phyloP scores from a whole-genome alignment of 2,329 filamentous ascomycete genomes.

The Aspergillus novofumigatus region DNA sequence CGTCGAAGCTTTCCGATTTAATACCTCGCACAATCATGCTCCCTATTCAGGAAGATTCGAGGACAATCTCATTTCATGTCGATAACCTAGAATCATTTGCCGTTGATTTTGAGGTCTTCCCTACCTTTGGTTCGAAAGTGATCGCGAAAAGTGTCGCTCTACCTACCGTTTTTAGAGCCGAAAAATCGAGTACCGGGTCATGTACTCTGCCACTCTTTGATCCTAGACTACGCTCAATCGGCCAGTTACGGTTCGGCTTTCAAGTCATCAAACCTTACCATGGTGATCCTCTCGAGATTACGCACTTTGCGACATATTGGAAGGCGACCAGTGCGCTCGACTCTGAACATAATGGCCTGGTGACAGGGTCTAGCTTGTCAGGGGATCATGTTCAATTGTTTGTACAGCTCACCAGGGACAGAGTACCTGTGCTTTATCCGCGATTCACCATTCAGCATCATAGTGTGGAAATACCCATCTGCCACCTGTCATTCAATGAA shows the following conservation, averaged over 20 bases:
- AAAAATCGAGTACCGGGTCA: slow-evolving; percentile 68
- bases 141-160: slow-evolving; percentile 94
- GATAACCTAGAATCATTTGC: slow-evolving; percentile 90
- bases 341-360: slow-evolving; percentile 76
- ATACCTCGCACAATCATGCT: slow-evolving; percentile 95
- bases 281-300: slow-evolving; percentile 89
- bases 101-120: slow-evolving; percentile 96
- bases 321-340: slow-evolving; percentile 94
- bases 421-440: slow-evolving; percentile 81
- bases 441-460: slow-evolving; percentile 73
- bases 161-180: slow-evolving; percentile 76
- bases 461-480: slow-evolving; percentile 76
- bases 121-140: slow-evolving; percentile 93
- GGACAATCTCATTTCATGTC: slow-evolving; percentile 90
- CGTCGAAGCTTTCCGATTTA: slow-evolving; percentile 90
- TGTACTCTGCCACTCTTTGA: slow-evolving; percentile 91
- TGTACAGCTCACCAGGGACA: slow-evolving; percentile 86
- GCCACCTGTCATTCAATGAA: slow-evolving; percentile 66
- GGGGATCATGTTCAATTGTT: slow-evolving; percentile 93
- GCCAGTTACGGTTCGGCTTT: slow-evolving; percentile 88
- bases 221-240: slow-evolving; percentile 83
- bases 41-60: slow-evolving; percentile 92
- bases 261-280: slow-evolving; percentile 96
- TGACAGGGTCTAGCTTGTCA: slow-evolving; percentile 90
- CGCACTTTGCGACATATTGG: slow-evolving; percentile 98